Conservation (phyloP, 2,329 filamentous ascomycete genomes). For the Monilinia fructigena region DNA sequence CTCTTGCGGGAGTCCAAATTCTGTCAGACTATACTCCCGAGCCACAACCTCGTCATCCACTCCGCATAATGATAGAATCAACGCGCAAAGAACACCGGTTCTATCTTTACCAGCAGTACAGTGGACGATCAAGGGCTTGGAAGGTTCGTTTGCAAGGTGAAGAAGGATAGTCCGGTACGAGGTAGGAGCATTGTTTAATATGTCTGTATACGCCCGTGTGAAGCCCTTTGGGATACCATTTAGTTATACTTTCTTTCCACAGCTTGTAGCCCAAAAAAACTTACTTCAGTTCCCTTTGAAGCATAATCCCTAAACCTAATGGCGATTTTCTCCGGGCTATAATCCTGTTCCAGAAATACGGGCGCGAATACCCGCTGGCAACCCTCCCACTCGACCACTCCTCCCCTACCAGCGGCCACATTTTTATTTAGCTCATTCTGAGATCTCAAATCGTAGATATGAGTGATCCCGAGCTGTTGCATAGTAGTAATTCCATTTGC, state of each 20-base stretch:
- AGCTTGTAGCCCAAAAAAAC: background rate
- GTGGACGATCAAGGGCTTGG: conserved; percentile 61
- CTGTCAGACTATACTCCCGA: conserved; percentile 66
- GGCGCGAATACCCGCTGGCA: conserved; percentile 59
- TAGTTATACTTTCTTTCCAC: conserved; percentile 2
- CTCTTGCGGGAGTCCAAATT: conserved; percentile 53
- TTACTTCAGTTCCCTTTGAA: conserved; percentile 42
- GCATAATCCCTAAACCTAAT: conserved; percentile 61
- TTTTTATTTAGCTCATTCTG: conserved; percentile 54
- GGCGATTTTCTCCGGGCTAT: conserved; percentile 61
- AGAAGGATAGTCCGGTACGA: conserved; percentile 55
- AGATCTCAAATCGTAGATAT: conserved; percentile 69
- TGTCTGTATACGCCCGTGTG: conserved; percentile 60
- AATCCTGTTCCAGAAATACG: conserved; percentile 62
- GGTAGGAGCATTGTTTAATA: conserved; percentile 53
- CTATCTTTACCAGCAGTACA: conserved; percentile 78
- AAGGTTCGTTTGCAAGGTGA: conserved; percentile 40
- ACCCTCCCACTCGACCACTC: conserved; percentile 49
- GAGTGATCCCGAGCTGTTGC: conserved; percentile 56
- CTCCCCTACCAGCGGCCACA: conserved; percentile 39
- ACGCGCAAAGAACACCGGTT: conserved; percentile 67
- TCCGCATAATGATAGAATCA: conserved; percentile 63
- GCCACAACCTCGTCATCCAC: conserved; percentile 60
- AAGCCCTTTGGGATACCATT: conserved; percentile 50
- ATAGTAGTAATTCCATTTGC: conserved; percentile 53